Base-by-base conservation (phyloP, 2,329 filamentous ascomycete species). In the Alternaria hordeiaustralica region DNA sequence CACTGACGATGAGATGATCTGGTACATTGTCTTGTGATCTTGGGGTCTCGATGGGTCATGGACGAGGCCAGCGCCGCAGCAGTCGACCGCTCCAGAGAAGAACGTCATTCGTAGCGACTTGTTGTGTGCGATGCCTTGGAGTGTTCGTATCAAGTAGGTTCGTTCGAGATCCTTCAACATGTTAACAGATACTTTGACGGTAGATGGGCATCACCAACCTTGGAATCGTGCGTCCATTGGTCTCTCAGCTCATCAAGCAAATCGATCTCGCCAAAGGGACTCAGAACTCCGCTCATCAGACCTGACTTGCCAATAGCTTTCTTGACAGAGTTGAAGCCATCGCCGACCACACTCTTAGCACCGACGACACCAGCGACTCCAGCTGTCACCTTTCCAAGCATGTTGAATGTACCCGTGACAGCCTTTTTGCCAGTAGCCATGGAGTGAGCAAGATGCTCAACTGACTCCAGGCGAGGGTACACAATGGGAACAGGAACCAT, bases 21-120 rank as follows among this genome's bases (percentile, higher is more conserved):
- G 96, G 83, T 98, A 99, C 95, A 99, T 99, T 26, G 96, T 97
- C 83, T 98, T 99, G 86, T 98, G 94, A 80, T 98, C 94, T 43
- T 89, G 89, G 0, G 95, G 95, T 78, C 96, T 93, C 20, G 91
- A 87, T 0, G 96, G 96, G 81, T 99, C 96, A 80, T 99, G 96
- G 2, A 99, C 89, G 11, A 99, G 87, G 62, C 96, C 96, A 21
- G 96, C 96, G 68, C 96, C 96, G 69, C 92, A 94, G 73, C 90
- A 92, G 80, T 95, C 96, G 78, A 98, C 95, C 75, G 92, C 92
- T 76, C 96, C 96, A 15, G 93, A 97, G 67, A 99, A 84, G 84
- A 99, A 98, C 2, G 94, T 97, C 92, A 99, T 97, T 50, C 96
- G 91, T 51, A 99, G 87, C 25, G 92, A 94, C 82, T 97, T 97